phyloP scores from a whole-genome alignment of 2,329 filamentous ascomycete species.

The Colletotrichum acutatum region DNA sequence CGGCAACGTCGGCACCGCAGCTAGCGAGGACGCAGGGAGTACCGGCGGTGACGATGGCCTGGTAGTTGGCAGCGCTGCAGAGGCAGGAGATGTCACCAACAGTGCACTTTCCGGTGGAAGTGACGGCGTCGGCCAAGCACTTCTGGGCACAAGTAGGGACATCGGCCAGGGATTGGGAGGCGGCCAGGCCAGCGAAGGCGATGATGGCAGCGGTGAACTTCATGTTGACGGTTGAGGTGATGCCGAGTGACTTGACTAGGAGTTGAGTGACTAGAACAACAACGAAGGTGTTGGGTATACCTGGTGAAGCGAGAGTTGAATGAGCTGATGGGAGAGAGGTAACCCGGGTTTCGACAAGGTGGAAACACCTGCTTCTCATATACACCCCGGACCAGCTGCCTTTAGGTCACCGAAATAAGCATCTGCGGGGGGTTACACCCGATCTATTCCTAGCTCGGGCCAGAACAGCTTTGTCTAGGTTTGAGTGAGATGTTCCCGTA shows the following conservation, averaged over 20 bases:
- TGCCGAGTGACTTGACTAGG: neutral
- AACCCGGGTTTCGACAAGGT: neutral
- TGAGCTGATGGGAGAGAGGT: neutral
- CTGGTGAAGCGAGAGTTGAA: conserved; percentile 13
- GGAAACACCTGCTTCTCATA: conserved; percentile 10
- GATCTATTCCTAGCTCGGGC: neutral
- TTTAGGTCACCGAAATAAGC: neutral
- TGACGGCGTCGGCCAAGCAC: conserved; percentile 27
- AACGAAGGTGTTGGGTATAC: neutral
- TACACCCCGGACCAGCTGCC: neutral
- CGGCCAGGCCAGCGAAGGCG: conserved; percentile 29
- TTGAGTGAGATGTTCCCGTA: conserved; percentile 11
- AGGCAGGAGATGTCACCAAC: conserved; percentile 7
- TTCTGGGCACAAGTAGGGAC: conserved; percentile 17
- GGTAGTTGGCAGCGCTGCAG: conserved; percentile 22
- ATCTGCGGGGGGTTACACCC: neutral
- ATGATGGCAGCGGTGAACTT: conserved; percentile 29
- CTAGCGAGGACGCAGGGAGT: conserved; percentile 17
- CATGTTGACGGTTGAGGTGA: conserved; percentile 18
- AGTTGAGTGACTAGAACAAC: neutral
- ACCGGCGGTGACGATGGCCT: conserved; percentile 12
- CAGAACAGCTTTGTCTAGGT: neutral
- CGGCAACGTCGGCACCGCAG: conserved; percentile 18
- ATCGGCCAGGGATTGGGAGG: conserved; percentile 21
- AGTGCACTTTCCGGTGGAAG: neutral